Evolutionary conservation across 805 yeast species (phyloP).

Genomic region (Kazachstania kunashirensis): DNA sequence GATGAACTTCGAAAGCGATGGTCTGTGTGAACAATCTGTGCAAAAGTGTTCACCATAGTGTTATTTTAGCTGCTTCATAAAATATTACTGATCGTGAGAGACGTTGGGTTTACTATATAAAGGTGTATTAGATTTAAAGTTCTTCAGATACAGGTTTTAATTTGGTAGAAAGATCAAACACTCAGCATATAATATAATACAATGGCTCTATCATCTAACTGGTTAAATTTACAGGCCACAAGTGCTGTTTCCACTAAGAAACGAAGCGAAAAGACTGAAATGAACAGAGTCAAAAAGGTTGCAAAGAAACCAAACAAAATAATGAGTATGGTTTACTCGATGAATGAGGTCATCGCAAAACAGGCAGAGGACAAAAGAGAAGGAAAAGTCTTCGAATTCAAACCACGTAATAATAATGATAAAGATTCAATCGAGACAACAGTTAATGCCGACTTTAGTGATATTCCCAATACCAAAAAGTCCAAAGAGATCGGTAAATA

Average conservation of each 20-base stretch:
- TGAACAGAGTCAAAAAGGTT: not conserved
- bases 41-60: too few species aligned
- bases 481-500: conserved; percentile 55
- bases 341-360: conserved; percentile 23
- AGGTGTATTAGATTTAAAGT: too few species aligned
- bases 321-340: conserved; percentile 25
- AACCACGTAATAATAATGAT: not conserved
- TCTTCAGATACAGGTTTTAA: too few species aligned
- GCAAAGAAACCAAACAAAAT: conserved; percentile 13
- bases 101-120: too few species aligned
- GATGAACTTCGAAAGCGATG: too few species aligned
- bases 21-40: too few species aligned
- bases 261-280: conserved; percentile 6
- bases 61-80: too few species aligned
- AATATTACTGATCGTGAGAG: too few species aligned
- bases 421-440: not conserved
- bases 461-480: conserved; percentile 8
- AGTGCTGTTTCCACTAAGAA: conserved; percentile 7
- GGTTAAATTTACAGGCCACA: conserved; percentile 24
- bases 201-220: conserved; percentile 32
- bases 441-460: not conserved
- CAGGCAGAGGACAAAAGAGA: conserved; percentile 17
- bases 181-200: too few species aligned
- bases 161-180: too few species aligned
- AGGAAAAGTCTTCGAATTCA: conserved; percentile 19